phyloP scores from a whole-genome alignment of 305 asterid species.

The Fraxinus albicans region DNA sequence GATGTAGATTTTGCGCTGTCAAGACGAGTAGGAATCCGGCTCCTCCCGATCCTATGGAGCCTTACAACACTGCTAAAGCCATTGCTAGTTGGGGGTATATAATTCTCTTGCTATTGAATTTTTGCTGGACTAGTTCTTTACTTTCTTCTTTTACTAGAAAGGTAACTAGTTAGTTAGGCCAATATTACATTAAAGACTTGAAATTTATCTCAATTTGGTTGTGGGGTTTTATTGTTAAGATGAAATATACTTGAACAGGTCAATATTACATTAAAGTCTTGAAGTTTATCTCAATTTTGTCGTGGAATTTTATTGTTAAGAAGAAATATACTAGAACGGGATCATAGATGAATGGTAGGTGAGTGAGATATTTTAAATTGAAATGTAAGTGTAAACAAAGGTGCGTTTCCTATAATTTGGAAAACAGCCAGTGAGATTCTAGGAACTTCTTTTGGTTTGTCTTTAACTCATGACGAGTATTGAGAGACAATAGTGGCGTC shows the following conservation, averaged over 20 bases:
- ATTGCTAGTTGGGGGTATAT: conserved; percentile 92
- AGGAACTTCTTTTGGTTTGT: not conserved
- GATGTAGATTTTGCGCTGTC: conserved; percentile 95
- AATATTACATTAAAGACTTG: not conserved
- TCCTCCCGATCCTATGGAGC: conserved; percentile 99
- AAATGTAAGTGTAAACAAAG: not conserved
- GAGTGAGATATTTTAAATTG: not conserved
- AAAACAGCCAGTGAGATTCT: not conserved
- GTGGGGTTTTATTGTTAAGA: not conserved
- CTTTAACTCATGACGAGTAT: not conserved
- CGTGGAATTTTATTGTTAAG: not conserved
- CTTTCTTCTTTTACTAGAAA: not conserved
- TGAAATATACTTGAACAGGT: not conserved
- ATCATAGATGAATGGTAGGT: not conserved
- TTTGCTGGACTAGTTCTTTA: not conserved
- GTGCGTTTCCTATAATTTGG: not conserved
- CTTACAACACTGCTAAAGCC: conserved; percentile 83
- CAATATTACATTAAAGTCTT: not conserved
- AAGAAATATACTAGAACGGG: not conserved
- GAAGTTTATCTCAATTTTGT: conserved; percentile 1
- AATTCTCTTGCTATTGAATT: not conserved
- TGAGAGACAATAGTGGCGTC: not conserved
- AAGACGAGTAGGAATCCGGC: conserved; percentile 88
- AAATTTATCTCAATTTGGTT: conserved; percentile 1
- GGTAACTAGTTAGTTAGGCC: not conserved